These are phyloP conservation scores for Exophiala lecanii-corni DNA, from an alignment of 2,329 filamentous ascomycete genomes.

Conservation along the genomic window DNA sequence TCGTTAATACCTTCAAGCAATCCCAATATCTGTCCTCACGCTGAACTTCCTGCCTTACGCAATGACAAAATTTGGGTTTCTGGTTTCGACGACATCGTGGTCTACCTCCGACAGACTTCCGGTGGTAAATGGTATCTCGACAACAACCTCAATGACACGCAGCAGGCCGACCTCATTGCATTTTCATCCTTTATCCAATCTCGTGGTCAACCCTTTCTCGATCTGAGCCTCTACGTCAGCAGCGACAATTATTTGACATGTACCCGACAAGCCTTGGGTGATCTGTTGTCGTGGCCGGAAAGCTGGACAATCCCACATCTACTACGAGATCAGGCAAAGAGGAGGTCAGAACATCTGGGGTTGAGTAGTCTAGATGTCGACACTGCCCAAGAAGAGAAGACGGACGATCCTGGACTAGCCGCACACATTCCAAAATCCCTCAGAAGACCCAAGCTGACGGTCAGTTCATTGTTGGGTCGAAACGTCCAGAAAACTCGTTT, in stretches of 20 bases:
- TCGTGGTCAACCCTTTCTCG: slow-evolving; percentile 71
- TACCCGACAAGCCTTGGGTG: slow-evolving; percentile 76
- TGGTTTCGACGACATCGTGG: slow-evolving; percentile 51
- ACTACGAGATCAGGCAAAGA: slow-evolving; percentile 65
- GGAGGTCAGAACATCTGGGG: slow-evolving; percentile 65
- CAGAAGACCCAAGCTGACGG: slow-evolving; percentile 53
- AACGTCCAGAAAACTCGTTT: slow-evolving; percentile 71
- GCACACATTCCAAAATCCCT: slow-evolving; percentile 44
- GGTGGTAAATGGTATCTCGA: slow-evolving; percentile 48
- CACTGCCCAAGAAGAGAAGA: slow-evolving; percentile 35
- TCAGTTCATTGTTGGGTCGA: slow-evolving; percentile 57
- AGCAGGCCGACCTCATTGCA: slow-evolving; percentile 41
- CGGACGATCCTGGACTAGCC: slow-evolving; percentile 33
- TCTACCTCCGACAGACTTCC: slow-evolving; percentile 46
- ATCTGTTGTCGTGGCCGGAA: slow-evolving; percentile 76
- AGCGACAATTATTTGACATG: slow-evolving; percentile 76
- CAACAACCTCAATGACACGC: slow-evolving; percentile 36
- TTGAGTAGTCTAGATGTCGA: slow-evolving; percentile 65
- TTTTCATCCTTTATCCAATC: slow-evolving; percentile 66
- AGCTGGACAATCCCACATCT: slow-evolving; percentile 80
- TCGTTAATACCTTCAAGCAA: slow-evolving; percentile 69
- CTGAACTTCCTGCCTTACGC: slow-evolving; percentile 54
- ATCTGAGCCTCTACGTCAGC: slow-evolving; percentile 85
- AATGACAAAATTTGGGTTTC: slow-evolving; percentile 52
- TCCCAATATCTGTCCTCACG: slow-evolving; percentile 62